phyloP scores from a whole-genome alignment of 345 rosid species.

The Turritis glabra region DNA sequence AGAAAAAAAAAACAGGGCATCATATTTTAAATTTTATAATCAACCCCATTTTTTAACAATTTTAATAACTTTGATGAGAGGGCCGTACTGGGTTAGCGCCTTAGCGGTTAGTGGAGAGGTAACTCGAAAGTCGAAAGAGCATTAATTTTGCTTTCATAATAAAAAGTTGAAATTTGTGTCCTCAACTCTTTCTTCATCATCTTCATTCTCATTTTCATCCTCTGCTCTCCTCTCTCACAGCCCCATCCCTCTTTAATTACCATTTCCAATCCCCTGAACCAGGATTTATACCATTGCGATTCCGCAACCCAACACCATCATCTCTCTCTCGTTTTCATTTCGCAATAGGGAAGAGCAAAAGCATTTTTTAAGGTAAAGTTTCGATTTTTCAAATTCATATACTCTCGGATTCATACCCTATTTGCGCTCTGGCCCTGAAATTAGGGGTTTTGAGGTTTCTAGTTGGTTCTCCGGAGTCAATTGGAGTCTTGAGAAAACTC shows the following conservation, averaged over 20 bases:
- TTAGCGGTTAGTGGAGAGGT: too few species aligned
- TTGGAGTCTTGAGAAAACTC: conserved; percentile 16
- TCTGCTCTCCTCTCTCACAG: not conserved
- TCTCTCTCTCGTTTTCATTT: conserved; percentile 8
- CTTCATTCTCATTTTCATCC: not conserved
- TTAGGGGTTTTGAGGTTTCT: conserved; percentile 22
- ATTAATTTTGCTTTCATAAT: conserved; percentile 6
- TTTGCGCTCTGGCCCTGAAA: not conserved
- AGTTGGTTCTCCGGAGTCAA: not conserved
- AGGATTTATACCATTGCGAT: conserved; percentile 6
- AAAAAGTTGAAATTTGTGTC: conserved; percentile 19
- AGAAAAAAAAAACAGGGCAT: not conserved
- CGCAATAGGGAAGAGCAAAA: not conserved
- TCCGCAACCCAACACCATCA: not conserved
- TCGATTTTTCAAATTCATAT: not conserved
- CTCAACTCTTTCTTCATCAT: not conserved
- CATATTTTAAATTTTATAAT: not conserved
- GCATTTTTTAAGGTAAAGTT: conserved; percentile 12
- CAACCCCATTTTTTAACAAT: not conserved
- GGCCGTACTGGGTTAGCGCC: conserved; percentile 3
- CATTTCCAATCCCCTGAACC: not conserved
- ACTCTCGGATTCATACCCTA: not conserved
- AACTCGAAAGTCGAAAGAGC: conserved; percentile 28
- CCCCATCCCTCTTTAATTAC: conserved; percentile 22
- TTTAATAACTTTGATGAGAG: not conserved